These are phyloP conservation scores for Saccharomyces mikatae DNA, from an alignment of 805 yeast genomes.

Conservation along the genomic window DNA sequence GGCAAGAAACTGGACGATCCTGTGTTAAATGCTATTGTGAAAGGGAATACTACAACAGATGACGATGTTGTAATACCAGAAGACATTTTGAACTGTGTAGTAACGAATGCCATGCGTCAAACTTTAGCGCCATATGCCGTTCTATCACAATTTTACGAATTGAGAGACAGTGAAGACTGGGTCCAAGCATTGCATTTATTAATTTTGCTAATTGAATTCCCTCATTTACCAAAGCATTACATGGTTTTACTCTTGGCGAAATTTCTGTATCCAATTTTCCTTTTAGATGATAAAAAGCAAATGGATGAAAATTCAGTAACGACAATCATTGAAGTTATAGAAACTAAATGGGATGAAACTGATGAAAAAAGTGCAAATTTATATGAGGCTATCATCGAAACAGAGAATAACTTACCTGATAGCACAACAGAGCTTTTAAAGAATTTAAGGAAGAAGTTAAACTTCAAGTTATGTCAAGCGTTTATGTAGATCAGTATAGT, in stretches of 20 bases:
- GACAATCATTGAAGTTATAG: slow-evolving; percentile 19
- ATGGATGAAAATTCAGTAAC: slow-evolving; percentile 20
- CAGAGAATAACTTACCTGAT: slow-evolving; percentile 11
- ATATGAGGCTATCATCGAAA: slow-evolving; percentile 9
- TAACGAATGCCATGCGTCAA: slow-evolving; percentile 56
- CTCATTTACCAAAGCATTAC: slow-evolving; percentile 25
- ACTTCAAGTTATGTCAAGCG: slow-evolving; percentile 26
- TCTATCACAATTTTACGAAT: slow-evolving; percentile 41
- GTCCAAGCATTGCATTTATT: slow-evolving; percentile 17
- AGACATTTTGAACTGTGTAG: slow-evolving; percentile 26
- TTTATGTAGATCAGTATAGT: slow-evolving; percentile 15
- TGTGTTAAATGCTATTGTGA: slow-evolving; percentile 43
- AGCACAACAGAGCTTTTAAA: slow-evolving; percentile 11
- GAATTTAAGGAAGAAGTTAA: slow-evolving; percentile 17
- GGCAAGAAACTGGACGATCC: slow-evolving; percentile 51
- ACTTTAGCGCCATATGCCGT: slow-evolving; percentile 66
- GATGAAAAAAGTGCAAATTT: slow-evolving; percentile 16
- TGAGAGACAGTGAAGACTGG: slow-evolving; percentile 23
- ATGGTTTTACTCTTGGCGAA: slow-evolving; percentile 19
- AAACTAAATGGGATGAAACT: slow-evolving; percentile 16
- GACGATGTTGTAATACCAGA: slow-evolving; percentile 18
- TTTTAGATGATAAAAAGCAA: slow-evolving; percentile 11
- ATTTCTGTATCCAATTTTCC: slow-evolving; percentile 24
- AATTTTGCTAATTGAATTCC: slow-evolving; percentile 20
- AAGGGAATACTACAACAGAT: slow-evolving; percentile 22